Percentiles rank a stretch among this genome's conserved stretches.
These are phyloP conservation scores for Plantago ovata DNA, from an alignment of 257 asterid species.

Conservation along the genomic window DNA sequence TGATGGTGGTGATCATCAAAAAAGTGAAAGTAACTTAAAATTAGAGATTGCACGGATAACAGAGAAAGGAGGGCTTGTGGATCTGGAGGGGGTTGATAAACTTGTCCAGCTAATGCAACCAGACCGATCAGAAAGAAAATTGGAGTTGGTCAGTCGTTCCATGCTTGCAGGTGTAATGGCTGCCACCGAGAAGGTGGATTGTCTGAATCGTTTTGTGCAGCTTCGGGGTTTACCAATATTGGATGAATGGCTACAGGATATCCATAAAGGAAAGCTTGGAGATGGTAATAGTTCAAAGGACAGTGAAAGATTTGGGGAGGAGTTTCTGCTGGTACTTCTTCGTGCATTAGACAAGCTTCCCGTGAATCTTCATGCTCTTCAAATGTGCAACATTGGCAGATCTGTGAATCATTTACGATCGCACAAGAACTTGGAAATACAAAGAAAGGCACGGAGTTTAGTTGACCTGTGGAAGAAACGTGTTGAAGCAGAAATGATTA, in stretches of 20 bases:
- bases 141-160: slow-evolving; percentile 60
- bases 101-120: slow-evolving; percentile 75
- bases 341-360: slow-evolving; percentile 93
- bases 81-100: slow-evolving; percentile 79
- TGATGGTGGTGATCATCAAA: slow-evolving; percentile 51
- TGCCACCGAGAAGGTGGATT: slow-evolving; percentile 70
- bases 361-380: slow-evolving; percentile 79
- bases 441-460: slow-evolving; percentile 74
- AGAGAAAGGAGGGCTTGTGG: slow-evolving; percentile 63
- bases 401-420: slow-evolving; percentile 87
- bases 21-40: slow-evolving; percentile 46
- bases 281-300: slow-evolving; percentile 42
- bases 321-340: slow-evolving; percentile 74
- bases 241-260: slow-evolving; percentile 95
- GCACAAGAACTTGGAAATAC: slow-evolving; percentile 77
- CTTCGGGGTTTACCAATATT: slow-evolving; percentile 67
- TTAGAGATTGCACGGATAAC: slow-evolving; percentile 68
- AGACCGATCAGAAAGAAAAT: slow-evolving; percentile 50
- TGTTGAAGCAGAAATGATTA: slow-evolving; percentile 89
- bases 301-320: slow-evolving; percentile 65
- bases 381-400: slow-evolving; percentile 83
- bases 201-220: slow-evolving; percentile 71
- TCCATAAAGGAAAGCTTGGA: slow-evolving; percentile 64
- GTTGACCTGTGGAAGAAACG: slow-evolving; percentile 98
- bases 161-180: slow-evolving; percentile 75